Evolutionary conservation across 2,329 filamentous ascomycete genomes (phyloP).

Genomic region (Leptographium lundbergii): DNA sequence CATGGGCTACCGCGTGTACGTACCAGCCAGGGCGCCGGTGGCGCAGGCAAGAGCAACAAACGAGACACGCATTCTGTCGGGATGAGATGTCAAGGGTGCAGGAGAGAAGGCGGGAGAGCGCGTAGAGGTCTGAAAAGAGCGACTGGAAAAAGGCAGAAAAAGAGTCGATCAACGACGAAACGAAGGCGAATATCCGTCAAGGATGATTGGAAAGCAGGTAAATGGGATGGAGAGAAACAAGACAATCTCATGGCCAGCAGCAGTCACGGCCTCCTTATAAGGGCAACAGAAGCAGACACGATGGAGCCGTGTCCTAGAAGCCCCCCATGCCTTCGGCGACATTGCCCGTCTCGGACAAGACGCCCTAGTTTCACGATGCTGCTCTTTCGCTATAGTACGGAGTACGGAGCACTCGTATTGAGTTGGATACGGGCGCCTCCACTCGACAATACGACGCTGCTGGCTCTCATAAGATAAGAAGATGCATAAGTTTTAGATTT

Average conservation of each 20-base stretch:
- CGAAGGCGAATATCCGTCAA: constrained; percentile 1
- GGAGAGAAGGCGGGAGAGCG: neutral
- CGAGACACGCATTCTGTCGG: constrained; percentile 9
- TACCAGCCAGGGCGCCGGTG: constrained; percentile 8
- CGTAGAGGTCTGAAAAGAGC: neutral
- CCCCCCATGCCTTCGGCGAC: neutral
- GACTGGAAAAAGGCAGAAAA: neutral
- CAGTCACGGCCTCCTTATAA: neutral
- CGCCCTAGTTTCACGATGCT: neutral
- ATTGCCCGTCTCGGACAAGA: neutral
- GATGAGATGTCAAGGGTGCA: neutral
- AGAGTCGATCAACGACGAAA: constrained; percentile 10
- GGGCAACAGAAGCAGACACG: neutral
- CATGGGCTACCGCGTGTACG: neutral
- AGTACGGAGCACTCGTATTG: neutral
- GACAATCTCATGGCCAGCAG: neutral
- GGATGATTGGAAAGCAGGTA: neutral
- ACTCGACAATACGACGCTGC: neutral
- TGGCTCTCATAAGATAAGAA: neutral
- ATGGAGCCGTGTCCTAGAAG: too few relatives aligned
- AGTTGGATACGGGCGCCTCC: neutral
- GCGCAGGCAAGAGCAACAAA: constrained; percentile 6
- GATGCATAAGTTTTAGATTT: neutral
- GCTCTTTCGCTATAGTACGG: neutral
- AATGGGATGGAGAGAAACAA: neutral